Percentiles rank a stretch among this genome's conserved stretches.
Conservation (phyloP, 768 basidiomycete genomes). For the Sarcodon sp. region DNA sequence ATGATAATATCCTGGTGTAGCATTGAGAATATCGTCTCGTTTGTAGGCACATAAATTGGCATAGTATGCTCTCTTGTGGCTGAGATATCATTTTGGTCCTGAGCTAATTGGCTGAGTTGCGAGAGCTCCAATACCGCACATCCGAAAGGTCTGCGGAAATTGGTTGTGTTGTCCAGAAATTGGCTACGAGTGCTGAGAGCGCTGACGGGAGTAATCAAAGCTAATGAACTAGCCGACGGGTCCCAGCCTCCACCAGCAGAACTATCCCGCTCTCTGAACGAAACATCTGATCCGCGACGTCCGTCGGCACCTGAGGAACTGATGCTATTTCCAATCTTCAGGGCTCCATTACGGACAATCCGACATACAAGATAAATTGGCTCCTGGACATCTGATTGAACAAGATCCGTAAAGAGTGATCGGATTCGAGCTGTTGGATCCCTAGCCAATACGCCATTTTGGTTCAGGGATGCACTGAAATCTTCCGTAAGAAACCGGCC, state of each 20-base stretch:
- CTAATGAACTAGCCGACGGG: conserved; percentile 1
- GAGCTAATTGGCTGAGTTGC: conserved; percentile 54
- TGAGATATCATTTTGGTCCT: conserved; percentile 51
- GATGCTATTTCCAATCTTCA: conserved; percentile 57
- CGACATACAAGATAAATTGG: conserved; percentile 84
- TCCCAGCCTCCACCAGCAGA: conserved; percentile 2
- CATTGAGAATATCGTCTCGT: conserved; percentile 82
- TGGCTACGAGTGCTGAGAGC: conserved; percentile 16
- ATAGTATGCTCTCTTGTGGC: conserved; percentile 67
- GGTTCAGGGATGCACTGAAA: conserved; percentile 79
- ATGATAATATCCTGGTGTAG: conserved; percentile 92
- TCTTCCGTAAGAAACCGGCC: conserved; percentile 89
- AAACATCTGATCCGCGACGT: conserved; percentile 44
- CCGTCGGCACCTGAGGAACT: conserved; percentile 31
- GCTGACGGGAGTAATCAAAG: conserved; percentile 1
- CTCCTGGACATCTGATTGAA: conserved; percentile 73
- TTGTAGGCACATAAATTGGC: conserved; percentile 76
- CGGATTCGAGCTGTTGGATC: conserved; percentile 66
- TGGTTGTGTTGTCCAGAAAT: conserved; percentile 8
- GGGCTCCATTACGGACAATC: conserved; percentile 76
- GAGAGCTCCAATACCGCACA: conserved; percentile 86
- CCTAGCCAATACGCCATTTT: conserved; percentile 79
- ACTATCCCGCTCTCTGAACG: conserved; percentile 18
- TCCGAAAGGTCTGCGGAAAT: conserved; percentile 85
- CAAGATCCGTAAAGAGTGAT: conserved; percentile 86